A percentile compares a stretch with the other conserved stretches of the same genome.
Evolutionary conservation across 106 monocot species (phyloP).

Genomic region (Apostasia shenzhenica): DNA sequence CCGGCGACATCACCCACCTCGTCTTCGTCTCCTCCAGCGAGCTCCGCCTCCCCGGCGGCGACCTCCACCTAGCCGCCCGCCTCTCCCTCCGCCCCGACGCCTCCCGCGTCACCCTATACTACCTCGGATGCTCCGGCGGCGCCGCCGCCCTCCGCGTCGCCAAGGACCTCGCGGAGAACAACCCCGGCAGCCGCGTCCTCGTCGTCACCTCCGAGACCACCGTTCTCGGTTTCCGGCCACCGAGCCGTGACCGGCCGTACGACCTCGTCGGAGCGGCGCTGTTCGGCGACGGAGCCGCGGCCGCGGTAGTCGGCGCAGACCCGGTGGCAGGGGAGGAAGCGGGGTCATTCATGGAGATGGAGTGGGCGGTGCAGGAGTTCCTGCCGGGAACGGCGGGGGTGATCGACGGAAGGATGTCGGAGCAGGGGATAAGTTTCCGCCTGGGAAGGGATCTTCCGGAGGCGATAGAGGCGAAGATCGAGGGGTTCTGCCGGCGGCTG

Average conservation of each 20-base stretch:
- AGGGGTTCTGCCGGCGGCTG: slow-evolving; percentile 48
- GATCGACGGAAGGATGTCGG: slow-evolving; percentile 58
- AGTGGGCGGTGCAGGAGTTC: slow-evolving; percentile 48
- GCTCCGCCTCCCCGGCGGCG: slow-evolving; percentile 72
- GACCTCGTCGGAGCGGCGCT: slow-evolving; percentile 84
- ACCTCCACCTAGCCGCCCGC: slow-evolving; percentile 45
- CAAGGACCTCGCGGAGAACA: slow-evolving; percentile 89
- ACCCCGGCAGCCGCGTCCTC: slow-evolving; percentile 76
- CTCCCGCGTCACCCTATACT: slow-evolving; percentile 52
- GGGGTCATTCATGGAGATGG: slow-evolving; percentile 46
- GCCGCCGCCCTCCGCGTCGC: slow-evolving; percentile 73
- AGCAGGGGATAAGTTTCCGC: slow-evolving; percentile 69
- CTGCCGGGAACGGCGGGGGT: slow-evolving; percentile 45
- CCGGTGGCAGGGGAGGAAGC: slow-evolving; percentile 14
- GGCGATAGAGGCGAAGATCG: slow-evolving; percentile 51
- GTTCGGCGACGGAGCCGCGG: slow-evolving; percentile 79
- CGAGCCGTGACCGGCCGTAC: slow-evolving; percentile 52
- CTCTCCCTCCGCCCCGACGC: slow-evolving; percentile 44
- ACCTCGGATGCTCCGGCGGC: slow-evolving; percentile 79
- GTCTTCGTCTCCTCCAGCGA: slow-evolving; percentile 86
- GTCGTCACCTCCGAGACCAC: slow-evolving; percentile 77
- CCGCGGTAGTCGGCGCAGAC: slow-evolving; percentile 58
- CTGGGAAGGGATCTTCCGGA: slow-evolving; percentile 68
- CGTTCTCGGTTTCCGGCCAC: slow-evolving; percentile 61
- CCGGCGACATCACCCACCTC: slow-evolving; percentile 66